phyloP scores from a whole-genome alignment of 2,329 filamentous ascomycete species.

The Aspergillus phoenicis region DNA sequence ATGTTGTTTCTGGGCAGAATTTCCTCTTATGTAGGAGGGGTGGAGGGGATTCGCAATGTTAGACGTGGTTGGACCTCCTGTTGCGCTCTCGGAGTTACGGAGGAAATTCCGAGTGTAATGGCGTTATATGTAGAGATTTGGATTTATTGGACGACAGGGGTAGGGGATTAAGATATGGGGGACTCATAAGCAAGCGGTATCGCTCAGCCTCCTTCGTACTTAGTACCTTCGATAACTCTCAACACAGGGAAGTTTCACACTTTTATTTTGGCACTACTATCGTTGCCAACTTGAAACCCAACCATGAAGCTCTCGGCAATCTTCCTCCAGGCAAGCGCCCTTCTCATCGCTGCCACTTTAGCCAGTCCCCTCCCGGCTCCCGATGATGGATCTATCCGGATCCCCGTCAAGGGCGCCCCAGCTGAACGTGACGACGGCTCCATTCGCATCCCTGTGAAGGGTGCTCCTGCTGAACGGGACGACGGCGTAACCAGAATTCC shows the following conservation, averaged over 20 bases:
- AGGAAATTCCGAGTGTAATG: too few species aligned
- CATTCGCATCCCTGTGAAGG: neutral
- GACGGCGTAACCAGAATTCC: neutral
- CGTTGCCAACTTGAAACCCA: neutral
- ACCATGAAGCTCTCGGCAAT: neutral
- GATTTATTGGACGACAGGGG: neutral
- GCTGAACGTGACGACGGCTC: neutral
- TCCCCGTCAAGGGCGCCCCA: too few species aligned
- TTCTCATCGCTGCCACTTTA: neutral
- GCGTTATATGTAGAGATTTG: too few species aligned
- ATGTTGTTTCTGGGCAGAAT: neutral
- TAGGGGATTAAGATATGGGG: too few species aligned
- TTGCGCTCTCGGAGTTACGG: too few species aligned
- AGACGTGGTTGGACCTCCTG: neutral
- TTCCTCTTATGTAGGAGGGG: neutral
- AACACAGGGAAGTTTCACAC: too few species aligned
- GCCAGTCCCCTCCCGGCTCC: neutral
- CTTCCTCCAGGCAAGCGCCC: neutral
- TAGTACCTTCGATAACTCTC: too few species aligned
- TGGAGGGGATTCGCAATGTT: neutral
- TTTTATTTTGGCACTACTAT: neutral
- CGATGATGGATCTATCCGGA: too few species aligned
- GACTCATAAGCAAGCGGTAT: too few species aligned
- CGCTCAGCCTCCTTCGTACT: too few species aligned
- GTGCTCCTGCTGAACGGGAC: neutral